Conservation (phyloP, 805 yeast genomes). For the Candida maris region DNA sequence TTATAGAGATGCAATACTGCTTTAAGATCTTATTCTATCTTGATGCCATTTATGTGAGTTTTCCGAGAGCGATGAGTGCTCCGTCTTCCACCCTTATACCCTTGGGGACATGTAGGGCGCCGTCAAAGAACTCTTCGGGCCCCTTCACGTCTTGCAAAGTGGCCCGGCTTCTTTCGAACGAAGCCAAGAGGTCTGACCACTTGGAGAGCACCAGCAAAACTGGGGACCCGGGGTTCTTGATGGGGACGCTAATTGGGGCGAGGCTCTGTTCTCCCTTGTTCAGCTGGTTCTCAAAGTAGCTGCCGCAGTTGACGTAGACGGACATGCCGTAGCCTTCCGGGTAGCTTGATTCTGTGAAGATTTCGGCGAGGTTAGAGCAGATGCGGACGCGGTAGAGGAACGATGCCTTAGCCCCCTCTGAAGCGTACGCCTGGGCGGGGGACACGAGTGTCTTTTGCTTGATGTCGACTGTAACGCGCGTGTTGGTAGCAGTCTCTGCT, state of each 20-base stretch:
- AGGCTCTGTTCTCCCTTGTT: slow-evolving; percentile 2
- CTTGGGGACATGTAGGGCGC: slow-evolving; percentile 45
- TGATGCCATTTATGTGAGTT: slow-evolving; percentile 9
- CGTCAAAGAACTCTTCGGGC: slow-evolving; percentile 68
- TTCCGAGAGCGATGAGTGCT: slow-evolving; percentile 53
- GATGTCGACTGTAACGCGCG: slow-evolving; percentile 76
- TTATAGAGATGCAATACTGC: slow-evolving; percentile 1
- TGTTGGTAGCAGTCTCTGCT: slow-evolving; percentile 69
- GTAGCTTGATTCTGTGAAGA: slow-evolving; percentile 68
- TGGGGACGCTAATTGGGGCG: slow-evolving; percentile 1
- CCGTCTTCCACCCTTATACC: slow-evolving; percentile 71
- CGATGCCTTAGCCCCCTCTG: slow-evolving; percentile 53
- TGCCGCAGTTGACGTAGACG: slow-evolving; percentile 64
- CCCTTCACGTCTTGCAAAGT: slow-evolving; percentile 50
- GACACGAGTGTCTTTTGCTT: slow-evolving; percentile 61
- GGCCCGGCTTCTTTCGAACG: slow-evolving; percentile 51
- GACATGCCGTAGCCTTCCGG: slow-evolving; percentile 69
- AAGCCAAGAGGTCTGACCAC: slow-evolving; percentile 49
- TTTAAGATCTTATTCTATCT: neutral
- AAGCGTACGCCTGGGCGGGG: slow-evolving; percentile 67
- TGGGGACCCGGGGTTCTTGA: slow-evolving; percentile 16
- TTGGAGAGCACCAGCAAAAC: slow-evolving; percentile 61
- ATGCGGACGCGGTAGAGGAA: slow-evolving; percentile 76
- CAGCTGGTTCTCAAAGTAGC: slow-evolving; percentile 42
- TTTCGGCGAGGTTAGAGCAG: slow-evolving; percentile 53